These are phyloP conservation scores for Corylus heterophylla DNA, from an alignment of 306 rosid genomes.

Conservation along the genomic window DNA sequence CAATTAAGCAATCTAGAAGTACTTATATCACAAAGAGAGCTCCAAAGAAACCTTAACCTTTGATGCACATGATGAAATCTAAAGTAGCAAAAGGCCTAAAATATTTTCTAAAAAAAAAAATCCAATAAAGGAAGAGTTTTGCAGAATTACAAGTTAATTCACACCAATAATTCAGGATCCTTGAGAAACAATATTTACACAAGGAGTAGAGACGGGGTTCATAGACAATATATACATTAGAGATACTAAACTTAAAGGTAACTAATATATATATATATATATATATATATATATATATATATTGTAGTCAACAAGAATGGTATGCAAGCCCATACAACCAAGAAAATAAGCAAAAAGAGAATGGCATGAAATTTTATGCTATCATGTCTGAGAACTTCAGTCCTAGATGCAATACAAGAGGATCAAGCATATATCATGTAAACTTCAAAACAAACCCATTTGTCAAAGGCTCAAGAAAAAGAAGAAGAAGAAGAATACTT, in stretches of 20 bases:
- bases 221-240: neutral
- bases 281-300: too few species aligned
- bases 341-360: constrained; percentile 13
- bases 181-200: neutral
- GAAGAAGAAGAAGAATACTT: neutral
- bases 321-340: constrained; percentile 1
- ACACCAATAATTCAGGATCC: neutral
- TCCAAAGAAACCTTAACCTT: neutral
- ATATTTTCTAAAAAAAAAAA: neutral
- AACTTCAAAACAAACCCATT: too few species aligned
- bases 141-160: neutral
- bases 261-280: neutral
- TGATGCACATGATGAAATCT: neutral
- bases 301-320: neutral
- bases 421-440: too few species aligned
- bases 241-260: neutral
- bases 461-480: too few species aligned
- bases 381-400: neutral
- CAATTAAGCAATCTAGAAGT: too few species aligned
- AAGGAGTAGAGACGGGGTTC: neutral
- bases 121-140: neutral
- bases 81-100: neutral
- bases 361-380: neutral
- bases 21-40: neutral
- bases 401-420: too few species aligned